Conservation (phyloP, 1,139 yeast genomes). For the Debaryomycetaceae sp. region DNA sequence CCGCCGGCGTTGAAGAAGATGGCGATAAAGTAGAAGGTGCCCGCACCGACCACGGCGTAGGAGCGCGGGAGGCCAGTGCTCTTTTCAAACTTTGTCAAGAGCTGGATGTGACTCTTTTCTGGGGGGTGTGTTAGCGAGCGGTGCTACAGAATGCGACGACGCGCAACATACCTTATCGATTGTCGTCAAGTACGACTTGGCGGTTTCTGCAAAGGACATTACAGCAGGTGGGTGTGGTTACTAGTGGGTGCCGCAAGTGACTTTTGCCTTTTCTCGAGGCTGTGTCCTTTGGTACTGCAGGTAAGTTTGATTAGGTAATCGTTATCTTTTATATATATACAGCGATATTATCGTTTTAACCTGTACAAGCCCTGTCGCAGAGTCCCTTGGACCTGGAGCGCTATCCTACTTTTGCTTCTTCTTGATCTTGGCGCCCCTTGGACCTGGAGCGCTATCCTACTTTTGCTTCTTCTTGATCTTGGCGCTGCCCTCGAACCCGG, state of each 20-base stretch:
- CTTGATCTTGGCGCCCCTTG: too few relatives aligned
- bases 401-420: too few relatives aligned
- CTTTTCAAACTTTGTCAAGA: conserved; percentile 47
- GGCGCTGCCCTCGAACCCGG: conserved; percentile 49
- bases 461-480: conserved; percentile 19
- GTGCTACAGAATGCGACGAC: background rate
- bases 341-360: too few relatives aligned
- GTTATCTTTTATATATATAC: too few relatives aligned
- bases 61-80: conserved; percentile 80
- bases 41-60: conserved; percentile 63
- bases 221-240: too few relatives aligned
- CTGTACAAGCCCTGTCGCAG: too few relatives aligned
- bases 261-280: too few relatives aligned
- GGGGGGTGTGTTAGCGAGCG: conserved; percentile 8
- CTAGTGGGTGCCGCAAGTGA: too few relatives aligned
- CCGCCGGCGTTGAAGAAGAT: conserved; percentile 89
- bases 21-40: conserved; percentile 56
- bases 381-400: too few relatives aligned
- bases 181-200: conserved; percentile 15
- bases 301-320: too few relatives aligned
- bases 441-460: too few relatives aligned
- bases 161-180: conserved; percentile 19
- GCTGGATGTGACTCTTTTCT: conserved; percentile 28
- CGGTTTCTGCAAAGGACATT: conserved; percentile 20
- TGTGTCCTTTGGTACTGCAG: too few relatives aligned